Evolutionary conservation across 2,329 filamentous ascomycete species (phyloP).

Genomic region (Aulographum hederae): DNA sequence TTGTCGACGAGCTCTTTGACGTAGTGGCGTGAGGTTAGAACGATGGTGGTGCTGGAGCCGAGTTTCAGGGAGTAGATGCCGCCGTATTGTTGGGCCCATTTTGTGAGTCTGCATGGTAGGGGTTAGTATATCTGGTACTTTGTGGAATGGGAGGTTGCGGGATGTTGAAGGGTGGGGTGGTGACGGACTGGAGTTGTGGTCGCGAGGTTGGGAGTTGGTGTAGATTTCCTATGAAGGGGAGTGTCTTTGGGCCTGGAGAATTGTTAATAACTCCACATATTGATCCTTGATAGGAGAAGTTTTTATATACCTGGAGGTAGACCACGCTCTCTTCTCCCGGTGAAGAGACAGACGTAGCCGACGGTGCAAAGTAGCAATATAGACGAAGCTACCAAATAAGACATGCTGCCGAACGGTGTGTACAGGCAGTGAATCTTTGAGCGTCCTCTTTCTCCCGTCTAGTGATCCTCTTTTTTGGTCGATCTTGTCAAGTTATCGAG

Average conservation of each 20-base stretch:
- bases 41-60: neutral
- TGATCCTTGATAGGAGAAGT: neutral
- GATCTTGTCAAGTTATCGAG: no score
- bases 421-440: no score
- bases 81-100: slow-evolving; percentile 27
- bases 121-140: neutral
- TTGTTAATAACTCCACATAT: neutral
- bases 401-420: no score
- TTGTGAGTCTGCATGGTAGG: slow-evolving; percentile 13
- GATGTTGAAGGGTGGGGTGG: neutral
- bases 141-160: neutral
- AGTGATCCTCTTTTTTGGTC: no score
- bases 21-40: neutral
- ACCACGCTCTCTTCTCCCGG: neutral
- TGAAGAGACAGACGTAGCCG: neutral
- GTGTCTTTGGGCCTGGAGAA: slow-evolving; percentile 17
- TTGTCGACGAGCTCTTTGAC: neutral
- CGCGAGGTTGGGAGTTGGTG: slow-evolving; percentile 3
- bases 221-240: slow-evolving; percentile 25
- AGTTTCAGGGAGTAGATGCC: slow-evolving; percentile 19
- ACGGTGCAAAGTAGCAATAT: neutral
- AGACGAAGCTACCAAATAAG: no score
- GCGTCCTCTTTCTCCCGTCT: no score
- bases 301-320: neutral
- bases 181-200: slow-evolving; percentile 1